A percentile compares a stretch with the other conserved stretches of the same genome.
These are phyloP conservation scores for Spergularia marina DNA, from an alignment of 148 eudicot genomes.

Conservation along the genomic window DNA sequence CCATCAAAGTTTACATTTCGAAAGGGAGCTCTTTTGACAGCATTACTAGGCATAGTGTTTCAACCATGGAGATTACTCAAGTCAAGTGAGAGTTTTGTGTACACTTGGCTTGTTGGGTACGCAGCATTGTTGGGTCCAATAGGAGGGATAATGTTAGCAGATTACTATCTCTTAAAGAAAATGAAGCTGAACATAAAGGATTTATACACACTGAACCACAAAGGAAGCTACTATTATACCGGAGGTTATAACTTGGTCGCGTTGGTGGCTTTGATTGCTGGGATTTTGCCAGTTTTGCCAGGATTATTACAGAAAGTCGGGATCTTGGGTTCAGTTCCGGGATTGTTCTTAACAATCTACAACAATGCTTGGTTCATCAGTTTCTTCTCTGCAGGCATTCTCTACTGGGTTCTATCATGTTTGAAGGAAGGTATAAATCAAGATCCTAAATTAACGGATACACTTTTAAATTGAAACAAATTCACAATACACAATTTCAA, in stretches of 20 bases:
- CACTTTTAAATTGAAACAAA: constrained; percentile 35
- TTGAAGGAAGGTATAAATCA: constrained; percentile 23
- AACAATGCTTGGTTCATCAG: constrained; percentile 97
- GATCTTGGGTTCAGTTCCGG: constrained; percentile 43
- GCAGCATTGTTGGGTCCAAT: constrained; percentile 92
- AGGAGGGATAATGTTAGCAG: constrained; percentile 73
- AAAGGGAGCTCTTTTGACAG: constrained; percentile 78
- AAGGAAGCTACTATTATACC: constrained; percentile 63
- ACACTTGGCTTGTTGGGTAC: constrained; percentile 96
- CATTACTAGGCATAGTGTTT: constrained; percentile 75
- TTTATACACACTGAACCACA: constrained; percentile 51
- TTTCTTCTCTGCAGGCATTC: constrained; percentile 63
- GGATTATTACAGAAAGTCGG: constrained; percentile 73
- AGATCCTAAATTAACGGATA: constrained; percentile 34
- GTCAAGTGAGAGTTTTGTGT: constrained; percentile 92
- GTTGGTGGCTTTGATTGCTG: constrained; percentile 48
- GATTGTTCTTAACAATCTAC: constrained; percentile 42
- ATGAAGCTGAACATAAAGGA: constrained; percentile 48
- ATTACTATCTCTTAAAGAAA: constrained; percentile 63
- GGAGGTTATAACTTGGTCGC: constrained; percentile 85
- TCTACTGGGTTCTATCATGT: constrained; percentile 57
- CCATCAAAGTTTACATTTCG: constrained; percentile 75
- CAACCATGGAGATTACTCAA: constrained; percentile 93
- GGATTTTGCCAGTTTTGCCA: constrained; percentile 83
- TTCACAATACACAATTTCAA: background rate